Percentiles rank a stretch among this genome's conserved stretches.
These are phyloP conservation scores for Pisolithus marmoratus DNA, from an alignment of 768 basidiomycete genomes.

Conservation along the genomic window DNA sequence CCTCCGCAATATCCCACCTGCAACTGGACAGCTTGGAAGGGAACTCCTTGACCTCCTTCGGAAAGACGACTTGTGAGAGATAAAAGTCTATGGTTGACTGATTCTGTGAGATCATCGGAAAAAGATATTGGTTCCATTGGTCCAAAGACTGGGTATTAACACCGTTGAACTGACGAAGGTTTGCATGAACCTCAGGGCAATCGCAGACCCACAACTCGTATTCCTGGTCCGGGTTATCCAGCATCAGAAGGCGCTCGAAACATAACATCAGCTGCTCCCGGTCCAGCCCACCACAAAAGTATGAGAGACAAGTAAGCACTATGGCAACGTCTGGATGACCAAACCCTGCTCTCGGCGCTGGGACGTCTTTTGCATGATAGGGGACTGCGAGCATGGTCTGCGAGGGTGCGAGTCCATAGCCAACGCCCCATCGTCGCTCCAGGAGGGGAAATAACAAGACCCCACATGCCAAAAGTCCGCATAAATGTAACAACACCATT, in stretches of 20 bases:
- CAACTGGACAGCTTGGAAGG: constrained; percentile 42
- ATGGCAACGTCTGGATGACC: constrained; percentile 48
- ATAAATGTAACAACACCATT: constrained; percentile 36
- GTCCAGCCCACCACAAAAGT: constrained; percentile 44
- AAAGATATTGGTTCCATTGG: constrained; percentile 23
- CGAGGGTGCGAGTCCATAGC: constrained; percentile 41
- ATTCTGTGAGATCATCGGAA: constrained; percentile 35
- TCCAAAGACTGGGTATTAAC: constrained; percentile 38
- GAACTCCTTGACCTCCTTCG: constrained; percentile 45
- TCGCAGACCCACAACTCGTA: constrained; percentile 37
- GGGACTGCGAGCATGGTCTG: constrained; percentile 47
- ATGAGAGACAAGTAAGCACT: constrained; percentile 40
- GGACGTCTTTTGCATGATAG: constrained; percentile 48
- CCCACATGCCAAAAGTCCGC: constrained; percentile 39
- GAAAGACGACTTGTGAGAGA: constrained; percentile 42
- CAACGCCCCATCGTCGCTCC: constrained; percentile 43
- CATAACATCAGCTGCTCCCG: constrained; percentile 31
- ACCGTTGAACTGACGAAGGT: constrained; percentile 29
- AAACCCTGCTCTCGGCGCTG: constrained; percentile 42
- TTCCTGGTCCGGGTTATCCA: constrained; percentile 36
- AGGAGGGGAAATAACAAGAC: constrained; percentile 35
- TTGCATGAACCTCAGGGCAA: constrained; percentile 19
- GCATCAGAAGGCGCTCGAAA: constrained; percentile 34
- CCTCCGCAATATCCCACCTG: constrained; percentile 48
- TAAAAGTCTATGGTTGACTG: constrained; percentile 41